Conservation (phyloP, 2,329 filamentous ascomycete species). For the Exophiala sp. region DNA sequence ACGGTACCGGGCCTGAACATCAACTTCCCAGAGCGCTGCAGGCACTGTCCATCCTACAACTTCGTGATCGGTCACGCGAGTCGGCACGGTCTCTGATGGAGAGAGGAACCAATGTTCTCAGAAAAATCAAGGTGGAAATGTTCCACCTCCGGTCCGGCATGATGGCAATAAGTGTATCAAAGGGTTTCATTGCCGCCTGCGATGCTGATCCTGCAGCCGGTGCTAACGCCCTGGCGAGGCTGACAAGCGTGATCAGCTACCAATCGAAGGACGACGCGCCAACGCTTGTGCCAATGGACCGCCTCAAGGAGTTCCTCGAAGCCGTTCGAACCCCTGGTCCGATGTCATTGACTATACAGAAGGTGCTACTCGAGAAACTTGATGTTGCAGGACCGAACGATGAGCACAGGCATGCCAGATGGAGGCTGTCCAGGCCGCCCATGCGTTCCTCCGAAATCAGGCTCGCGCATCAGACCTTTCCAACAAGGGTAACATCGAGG, state of each 20-base stretch:
- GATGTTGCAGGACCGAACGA: background rate
- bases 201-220: constrained; percentile 12
- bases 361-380: constrained; percentile 10
- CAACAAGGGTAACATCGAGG: no score
- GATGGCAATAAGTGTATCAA: constrained; percentile 13
- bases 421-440: constrained; percentile 20
- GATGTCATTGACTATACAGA: constrained; percentile 10
- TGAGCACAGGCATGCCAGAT: background rate
- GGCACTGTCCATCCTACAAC: constrained; percentile 13
- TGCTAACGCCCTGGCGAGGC: constrained; percentile 17
- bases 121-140: constrained; percentile 4
- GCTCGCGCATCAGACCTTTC: constrained; percentile 7
- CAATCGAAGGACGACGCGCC: constrained; percentile 15
- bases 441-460: constrained; percentile 15
- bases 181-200: constrained; percentile 6
- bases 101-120: constrained; percentile 8
- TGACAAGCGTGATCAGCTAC: constrained; percentile 20
- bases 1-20: background rate
- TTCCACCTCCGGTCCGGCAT: constrained; percentile 21
- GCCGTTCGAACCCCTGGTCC: background rate
- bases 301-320: constrained; percentile 14
- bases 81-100: constrained; percentile 3
- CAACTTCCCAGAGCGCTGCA: constrained; percentile 64
- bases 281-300: constrained; percentile 14
- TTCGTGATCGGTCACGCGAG: constrained; percentile 10